These are phyloP conservation scores for Delitschia confertaspora DNA, from an alignment of 495 filamentous ascomycete species.

Conservation along the genomic window DNA sequence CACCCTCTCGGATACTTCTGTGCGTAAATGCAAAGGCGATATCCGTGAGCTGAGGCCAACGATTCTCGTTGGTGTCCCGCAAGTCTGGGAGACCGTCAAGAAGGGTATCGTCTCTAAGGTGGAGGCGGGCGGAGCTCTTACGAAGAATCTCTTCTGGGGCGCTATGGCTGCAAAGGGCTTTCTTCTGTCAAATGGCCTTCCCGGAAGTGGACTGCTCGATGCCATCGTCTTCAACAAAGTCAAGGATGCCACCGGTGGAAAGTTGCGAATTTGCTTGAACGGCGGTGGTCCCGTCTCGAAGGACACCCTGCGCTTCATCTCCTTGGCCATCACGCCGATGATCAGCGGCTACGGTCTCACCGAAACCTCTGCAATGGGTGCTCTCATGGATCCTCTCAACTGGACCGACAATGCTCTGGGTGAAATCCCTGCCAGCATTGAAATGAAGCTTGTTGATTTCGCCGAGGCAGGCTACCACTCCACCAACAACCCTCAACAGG, in stretches of 20 bases:
- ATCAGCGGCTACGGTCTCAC: constrained; percentile 82
- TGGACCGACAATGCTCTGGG: constrained; percentile 82
- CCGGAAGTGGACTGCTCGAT: constrained; percentile 50
- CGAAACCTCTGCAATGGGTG: constrained; percentile 90
- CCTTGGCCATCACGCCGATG: constrained; percentile 39
- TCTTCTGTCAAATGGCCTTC: constrained; percentile 65
- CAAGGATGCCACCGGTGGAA: constrained; percentile 37
- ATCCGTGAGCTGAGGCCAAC: constrained; percentile 90
- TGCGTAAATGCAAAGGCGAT: constrained; percentile 91
- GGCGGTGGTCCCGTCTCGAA: constrained; percentile 39
- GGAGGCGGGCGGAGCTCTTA: constrained; percentile 60
- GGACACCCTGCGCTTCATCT: constrained; percentile 40
- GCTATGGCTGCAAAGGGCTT: constrained; percentile 76
- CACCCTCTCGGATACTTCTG: constrained; percentile 80
- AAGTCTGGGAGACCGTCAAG: constrained; percentile 97
- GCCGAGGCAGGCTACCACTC: constrained; percentile 84
- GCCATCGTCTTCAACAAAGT: constrained; percentile 40
- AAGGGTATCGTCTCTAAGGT: constrained; percentile 90
- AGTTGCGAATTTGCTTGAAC: constrained; percentile 38
- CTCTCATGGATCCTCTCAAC: constrained; percentile 76
- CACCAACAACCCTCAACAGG: constrained; percentile 83
- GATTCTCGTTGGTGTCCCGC: constrained; percentile 87
- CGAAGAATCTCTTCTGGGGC: constrained; percentile 85
- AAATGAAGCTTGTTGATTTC: constrained; percentile 94
- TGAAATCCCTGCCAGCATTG: constrained; percentile 68